Percentiles rank a stretch among this genome's conserved stretches.
These are phyloP conservation scores for Linnemannia exigua DNA, from an alignment of 192 early-diverging fungal genomes.

Conservation along the genomic window DNA sequence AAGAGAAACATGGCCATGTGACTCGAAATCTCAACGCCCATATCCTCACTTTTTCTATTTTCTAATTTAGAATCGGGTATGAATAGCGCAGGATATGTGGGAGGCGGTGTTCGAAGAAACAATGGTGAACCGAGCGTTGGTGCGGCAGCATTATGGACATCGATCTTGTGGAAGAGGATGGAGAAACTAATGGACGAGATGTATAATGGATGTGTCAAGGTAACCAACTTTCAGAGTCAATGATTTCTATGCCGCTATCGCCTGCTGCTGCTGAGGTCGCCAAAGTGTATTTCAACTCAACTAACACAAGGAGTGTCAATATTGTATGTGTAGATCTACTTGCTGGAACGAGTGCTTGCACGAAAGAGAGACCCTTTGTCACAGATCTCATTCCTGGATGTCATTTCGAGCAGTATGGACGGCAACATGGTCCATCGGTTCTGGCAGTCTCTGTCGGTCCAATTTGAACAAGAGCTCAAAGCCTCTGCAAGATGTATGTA, in stretches of 20 bases:
- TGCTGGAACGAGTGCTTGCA: conserved; percentile 65
- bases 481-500: conserved; percentile 64
- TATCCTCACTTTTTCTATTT: not conserved
- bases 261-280: no score
- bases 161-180: conserved; percentile 67
- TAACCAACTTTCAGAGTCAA: conserved; percentile 29
- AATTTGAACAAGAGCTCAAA: conserved; percentile 68
- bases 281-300: no score
- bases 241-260: no score
- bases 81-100: conserved; percentile 41
- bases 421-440: conserved; percentile 67
- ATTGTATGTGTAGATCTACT: conserved; percentile 56
- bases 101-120: conserved; percentile 59
- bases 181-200: conserved; percentile 66
- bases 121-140: conserved; percentile 66
- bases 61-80: conserved; percentile 45
- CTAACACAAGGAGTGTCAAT: not conserved
- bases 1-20: not conserved
- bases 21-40: not conserved
- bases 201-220: conserved; percentile 67
- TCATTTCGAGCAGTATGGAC: conserved; percentile 63
- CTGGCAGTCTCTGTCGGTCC: conserved; percentile 65
- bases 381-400: conserved; percentile 65
- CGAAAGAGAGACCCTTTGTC: conserved; percentile 64
- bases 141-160: conserved; percentile 58